phyloP scores from a whole-genome alignment of 176 grass and related monocot species.

The Hordeum vulgare region DNA sequence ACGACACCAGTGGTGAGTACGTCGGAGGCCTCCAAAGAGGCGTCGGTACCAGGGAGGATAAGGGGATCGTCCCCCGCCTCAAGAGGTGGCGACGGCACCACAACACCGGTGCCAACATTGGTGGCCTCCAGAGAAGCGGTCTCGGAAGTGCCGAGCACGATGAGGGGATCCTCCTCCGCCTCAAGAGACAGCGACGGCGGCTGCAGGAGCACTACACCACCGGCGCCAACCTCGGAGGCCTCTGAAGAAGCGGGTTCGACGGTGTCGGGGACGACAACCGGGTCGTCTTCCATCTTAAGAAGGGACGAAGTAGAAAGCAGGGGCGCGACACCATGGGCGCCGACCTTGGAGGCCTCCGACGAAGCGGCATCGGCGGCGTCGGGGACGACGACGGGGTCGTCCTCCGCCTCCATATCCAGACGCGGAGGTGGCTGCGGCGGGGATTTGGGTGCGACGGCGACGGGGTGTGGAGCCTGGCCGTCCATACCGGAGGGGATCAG shows the following conservation, averaged over 20 bases:
- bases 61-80: not conserved
- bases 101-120: not conserved
- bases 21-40: not conserved
- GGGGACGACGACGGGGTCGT: not conserved
- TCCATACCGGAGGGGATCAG: constrained; percentile 25
- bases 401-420: constrained; percentile 10
- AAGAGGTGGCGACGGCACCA: not conserved
- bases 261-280: not conserved
- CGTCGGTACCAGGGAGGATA: not conserved
- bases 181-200: not conserved
- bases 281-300: not conserved
- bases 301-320: not conserved
- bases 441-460: not conserved
- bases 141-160: not conserved
- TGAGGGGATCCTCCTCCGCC: not conserved
- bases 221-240: not conserved
- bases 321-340: too few relatives aligned
- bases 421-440: not conserved
- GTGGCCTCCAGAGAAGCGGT: too few relatives aligned
- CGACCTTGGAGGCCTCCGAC: not conserved
- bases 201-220: not conserved
- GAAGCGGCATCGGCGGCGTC: not conserved
- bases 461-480: not conserved
- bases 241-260: not conserved
- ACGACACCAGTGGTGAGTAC: not conserved